Conservation (phyloP, 345 rosid species). For the Dipteronia dyeriana region DNA sequence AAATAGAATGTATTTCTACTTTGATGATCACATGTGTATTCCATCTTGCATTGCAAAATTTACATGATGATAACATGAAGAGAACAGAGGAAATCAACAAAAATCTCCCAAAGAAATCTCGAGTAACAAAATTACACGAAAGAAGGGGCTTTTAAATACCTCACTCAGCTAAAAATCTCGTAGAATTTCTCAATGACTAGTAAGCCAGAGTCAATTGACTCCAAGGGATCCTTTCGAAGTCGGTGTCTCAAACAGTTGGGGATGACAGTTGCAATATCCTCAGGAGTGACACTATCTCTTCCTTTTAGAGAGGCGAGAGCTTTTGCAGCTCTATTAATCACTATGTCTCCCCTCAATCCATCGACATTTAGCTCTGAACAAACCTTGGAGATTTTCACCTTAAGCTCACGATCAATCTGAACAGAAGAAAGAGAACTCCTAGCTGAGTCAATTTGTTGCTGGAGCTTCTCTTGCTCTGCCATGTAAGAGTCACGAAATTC, state of each 20-base stretch:
- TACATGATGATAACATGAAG: conserved; percentile 3
- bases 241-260: conserved; percentile 98
- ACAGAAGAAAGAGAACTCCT: conserved; percentile 69
- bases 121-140: conserved; percentile 9
- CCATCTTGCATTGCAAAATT: conserved; percentile 2
- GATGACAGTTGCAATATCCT: conserved; percentile 95
- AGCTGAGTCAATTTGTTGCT: conserved; percentile 68
- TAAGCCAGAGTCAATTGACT: conserved; percentile 91
- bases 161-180: conserved; percentile 73
- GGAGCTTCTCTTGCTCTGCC: conserved; percentile 90
- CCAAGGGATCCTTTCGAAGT: conserved; percentile 94
- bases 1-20: background rate
- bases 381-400: conserved; percentile 93
- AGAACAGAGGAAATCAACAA: conserved; percentile 7
- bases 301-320: conserved; percentile 90
- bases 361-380: conserved; percentile 94
- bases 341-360: conserved; percentile 94
- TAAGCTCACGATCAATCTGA: conserved; percentile 76
- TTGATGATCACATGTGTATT: conserved; percentile 3
- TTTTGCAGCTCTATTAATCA: conserved; percentile 95
- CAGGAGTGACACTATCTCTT: conserved; percentile 74
- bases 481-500: conserved; percentile 77
- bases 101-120: background rate
- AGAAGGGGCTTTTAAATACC: background rate
- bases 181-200: conserved; percentile 85